A percentile compares a stretch with the other conserved stretches of the same genome.
Conservation (phyloP, 2,329 filamentous ascomycete species). For the Massarina eburnea region DNA sequence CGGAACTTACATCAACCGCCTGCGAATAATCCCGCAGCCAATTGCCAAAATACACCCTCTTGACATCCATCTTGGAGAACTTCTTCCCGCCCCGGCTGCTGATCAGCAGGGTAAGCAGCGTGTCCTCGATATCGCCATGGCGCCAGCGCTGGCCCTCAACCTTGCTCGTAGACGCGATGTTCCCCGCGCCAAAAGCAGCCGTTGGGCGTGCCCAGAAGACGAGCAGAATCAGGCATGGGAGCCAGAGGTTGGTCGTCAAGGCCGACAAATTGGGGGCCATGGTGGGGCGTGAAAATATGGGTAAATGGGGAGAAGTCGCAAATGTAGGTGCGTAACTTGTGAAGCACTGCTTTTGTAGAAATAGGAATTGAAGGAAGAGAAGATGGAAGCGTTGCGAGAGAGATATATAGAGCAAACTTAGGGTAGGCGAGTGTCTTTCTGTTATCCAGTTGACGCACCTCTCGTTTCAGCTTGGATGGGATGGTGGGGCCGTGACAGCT, state of each 20-base stretch:
- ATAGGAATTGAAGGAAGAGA: not conserved
- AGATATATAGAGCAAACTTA: not conserved
- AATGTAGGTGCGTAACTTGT: too few relatives aligned
- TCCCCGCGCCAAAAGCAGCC: conserved; percentile 82
- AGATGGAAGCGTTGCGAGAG: not conserved
- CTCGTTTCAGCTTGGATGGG: conserved; percentile 12
- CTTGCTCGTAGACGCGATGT: conserved; percentile 78
- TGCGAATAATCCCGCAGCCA: conserved; percentile 94
- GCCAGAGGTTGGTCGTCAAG: conserved; percentile 38
- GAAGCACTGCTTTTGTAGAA: not conserved
- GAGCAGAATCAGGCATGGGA: conserved; percentile 50
- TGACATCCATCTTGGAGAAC: conserved; percentile 84
- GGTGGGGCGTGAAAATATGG: not conserved
- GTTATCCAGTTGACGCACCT: conserved; percentile 11
- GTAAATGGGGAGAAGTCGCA: not conserved
- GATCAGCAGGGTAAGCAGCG: conserved; percentile 72
- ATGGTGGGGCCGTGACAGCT: conserved; percentile 3
- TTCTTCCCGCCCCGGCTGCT: conserved; percentile 71
- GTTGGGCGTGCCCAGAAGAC: conserved; percentile 70
- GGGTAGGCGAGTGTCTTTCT: conserved; percentile 5
- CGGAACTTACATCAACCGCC: conserved; percentile 57
- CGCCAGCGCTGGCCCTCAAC: conserved; percentile 79
- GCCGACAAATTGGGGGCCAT: conserved; percentile 32
- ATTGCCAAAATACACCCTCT: conserved; percentile 93
- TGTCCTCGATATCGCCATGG: conserved; percentile 81